Evolutionary conservation across 2,329 filamentous ascomycete genomes (phyloP).

Genomic region (Aspergillus flavus): DNA sequence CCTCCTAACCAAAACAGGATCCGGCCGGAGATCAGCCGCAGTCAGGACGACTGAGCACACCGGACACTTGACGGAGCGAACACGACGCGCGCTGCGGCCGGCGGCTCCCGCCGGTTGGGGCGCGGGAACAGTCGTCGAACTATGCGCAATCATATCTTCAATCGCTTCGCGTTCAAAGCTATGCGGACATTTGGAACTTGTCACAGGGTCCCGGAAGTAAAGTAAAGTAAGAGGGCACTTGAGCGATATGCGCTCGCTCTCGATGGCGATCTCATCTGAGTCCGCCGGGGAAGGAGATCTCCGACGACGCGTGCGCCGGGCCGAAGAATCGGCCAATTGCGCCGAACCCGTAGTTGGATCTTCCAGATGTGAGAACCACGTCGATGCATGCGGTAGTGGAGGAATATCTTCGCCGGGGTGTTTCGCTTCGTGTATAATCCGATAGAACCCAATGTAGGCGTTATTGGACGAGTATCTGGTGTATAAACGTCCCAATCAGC

Average conservation of each 20-base stretch:
- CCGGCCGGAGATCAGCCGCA: constrained; percentile 40
- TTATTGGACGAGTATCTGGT: constrained; percentile 60
- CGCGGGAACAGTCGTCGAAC: constrained; percentile 29
- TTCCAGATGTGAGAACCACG: constrained; percentile 63
- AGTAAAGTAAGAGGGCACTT: constrained; percentile 53
- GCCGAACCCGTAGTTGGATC: constrained; percentile 26
- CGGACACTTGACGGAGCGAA: constrained; percentile 42
- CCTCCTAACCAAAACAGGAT: constrained; percentile 43
- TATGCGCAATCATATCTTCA: constrained; percentile 44
- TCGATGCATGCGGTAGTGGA: constrained; percentile 57
- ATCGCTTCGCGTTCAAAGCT: constrained; percentile 53
- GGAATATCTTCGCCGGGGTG: constrained; percentile 56
- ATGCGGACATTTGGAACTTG: constrained; percentile 52
- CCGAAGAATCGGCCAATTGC: constrained; percentile 3
- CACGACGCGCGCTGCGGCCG: constrained; percentile 21
- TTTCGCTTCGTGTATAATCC: constrained; percentile 63
- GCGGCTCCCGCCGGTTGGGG: constrained; percentile 19
- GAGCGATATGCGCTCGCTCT: constrained; percentile 47
- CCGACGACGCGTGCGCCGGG: constrained; percentile 15
- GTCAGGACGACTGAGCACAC: constrained; percentile 45
- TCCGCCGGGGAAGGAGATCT: constrained; percentile 24
- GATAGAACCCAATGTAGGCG: constrained; percentile 63
- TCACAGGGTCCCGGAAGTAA: constrained; percentile 50
- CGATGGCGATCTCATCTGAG: constrained; percentile 51
- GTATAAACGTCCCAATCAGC: neutral